Evolutionary conservation across 768 basidiomycete genomes (phyloP).

Genomic region (Podaxis sp.): DNA sequence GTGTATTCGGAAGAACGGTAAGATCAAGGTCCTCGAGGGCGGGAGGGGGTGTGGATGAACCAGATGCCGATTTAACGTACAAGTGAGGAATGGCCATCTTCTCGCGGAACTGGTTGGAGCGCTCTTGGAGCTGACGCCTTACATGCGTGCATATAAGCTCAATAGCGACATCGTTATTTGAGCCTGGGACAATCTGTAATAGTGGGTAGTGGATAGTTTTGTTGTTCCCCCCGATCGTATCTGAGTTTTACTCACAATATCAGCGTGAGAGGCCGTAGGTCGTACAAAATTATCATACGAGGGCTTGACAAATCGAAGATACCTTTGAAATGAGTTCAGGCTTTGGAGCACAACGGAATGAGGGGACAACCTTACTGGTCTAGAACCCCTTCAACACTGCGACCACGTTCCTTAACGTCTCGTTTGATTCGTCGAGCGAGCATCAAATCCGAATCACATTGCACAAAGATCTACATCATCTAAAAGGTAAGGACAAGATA

Average conservation of each 20-base stretch:
- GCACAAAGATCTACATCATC: conserved; percentile 69
- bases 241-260: conserved; percentile 61
- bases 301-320: conserved; percentile 93
- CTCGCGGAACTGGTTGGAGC: conserved; percentile 69
- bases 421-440: conserved; percentile 87
- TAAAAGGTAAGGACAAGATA: neutral
- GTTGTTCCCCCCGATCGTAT: neutral
- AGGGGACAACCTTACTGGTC: conserved; percentile 61
- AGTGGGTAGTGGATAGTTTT: neutral
- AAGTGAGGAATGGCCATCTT: conserved; percentile 61
- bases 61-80: conserved; percentile 33
- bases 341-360: neutral
- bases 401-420: conserved; percentile 84
- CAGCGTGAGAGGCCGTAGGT: conserved; percentile 83
- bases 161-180: conserved; percentile 85
- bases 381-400: conserved; percentile 82
- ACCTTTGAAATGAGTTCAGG: conserved; percentile 42
- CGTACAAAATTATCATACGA: conserved; percentile 92
- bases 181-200: conserved; percentile 89
- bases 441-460: conserved; percentile 97
- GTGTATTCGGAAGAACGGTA: conserved; percentile 71
- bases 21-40: conserved; percentile 50
- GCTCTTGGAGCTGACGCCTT: conserved; percentile 76
- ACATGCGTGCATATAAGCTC: conserved; percentile 93
- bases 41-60: conserved; percentile 35